Evolutionary conservation across 352 stramenopile species (phyloP).

Genomic region (Thalassiosira livingstoniorum): DNA sequence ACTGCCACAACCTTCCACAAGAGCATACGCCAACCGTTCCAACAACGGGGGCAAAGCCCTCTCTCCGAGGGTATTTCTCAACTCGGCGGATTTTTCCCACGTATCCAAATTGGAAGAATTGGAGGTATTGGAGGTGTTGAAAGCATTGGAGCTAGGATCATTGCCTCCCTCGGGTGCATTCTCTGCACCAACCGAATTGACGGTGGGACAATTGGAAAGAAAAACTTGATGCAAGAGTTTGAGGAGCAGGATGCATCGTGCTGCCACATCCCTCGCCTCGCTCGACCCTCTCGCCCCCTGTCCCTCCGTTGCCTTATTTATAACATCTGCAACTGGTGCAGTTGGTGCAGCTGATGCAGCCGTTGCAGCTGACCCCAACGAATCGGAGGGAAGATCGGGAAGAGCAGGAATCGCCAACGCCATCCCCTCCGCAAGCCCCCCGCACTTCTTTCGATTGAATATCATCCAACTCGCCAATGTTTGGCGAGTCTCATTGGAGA

Average conservation of each 20-base stretch:
- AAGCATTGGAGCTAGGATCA: conserved; percentile 21
- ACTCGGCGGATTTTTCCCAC: conserved; percentile 53
- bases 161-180: conserved; percentile 23
- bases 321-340: too few species aligned
- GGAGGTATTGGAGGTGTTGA: too few species aligned
- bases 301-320: too few species aligned
- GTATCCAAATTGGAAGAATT: conserved; percentile 28
- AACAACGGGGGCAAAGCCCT: conserved; percentile 46
- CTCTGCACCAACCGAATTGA: neutral
- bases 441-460: conserved; percentile 45
- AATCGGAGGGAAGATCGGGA: too few species aligned
- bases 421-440: conserved; percentile 25
- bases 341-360: too few species aligned
- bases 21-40: conserved; percentile 20
- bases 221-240: conserved; percentile 35
- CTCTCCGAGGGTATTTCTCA: conserved; percentile 65
- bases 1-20: too few species aligned
- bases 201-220: conserved; percentile 19
- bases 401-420: too few species aligned
- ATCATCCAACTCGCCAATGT: conserved; percentile 44
- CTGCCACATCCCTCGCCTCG: too few species aligned
- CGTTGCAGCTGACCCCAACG: too few species aligned
- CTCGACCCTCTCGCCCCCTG: too few species aligned
- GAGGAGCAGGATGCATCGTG: conserved; percentile 29
- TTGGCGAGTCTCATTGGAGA: conserved; percentile 38